Evolutionary conservation across 305 asterid genomes (phyloP).

Genomic region (Coffea humblotiana): DNA sequence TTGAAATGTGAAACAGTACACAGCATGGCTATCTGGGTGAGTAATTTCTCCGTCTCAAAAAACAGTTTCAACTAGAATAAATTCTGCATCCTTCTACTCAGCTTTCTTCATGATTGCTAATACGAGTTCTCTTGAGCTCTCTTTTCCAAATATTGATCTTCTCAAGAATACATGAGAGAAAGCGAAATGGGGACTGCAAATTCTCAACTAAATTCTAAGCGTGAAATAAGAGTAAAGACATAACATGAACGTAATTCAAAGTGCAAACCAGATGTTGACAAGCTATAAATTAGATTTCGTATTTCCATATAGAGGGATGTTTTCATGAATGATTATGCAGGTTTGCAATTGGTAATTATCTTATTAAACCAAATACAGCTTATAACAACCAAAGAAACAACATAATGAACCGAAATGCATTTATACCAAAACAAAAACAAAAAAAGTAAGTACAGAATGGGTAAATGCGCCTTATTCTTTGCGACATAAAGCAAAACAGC

Average conservation of each 20-base stretch:
- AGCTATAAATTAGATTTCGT: neutral
- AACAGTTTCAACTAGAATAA: no score
- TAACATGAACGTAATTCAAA: neutral
- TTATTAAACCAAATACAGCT: neutral
- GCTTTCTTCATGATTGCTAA: neutral
- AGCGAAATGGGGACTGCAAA: neutral
- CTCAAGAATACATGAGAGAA: neutral
- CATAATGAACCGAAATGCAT: neutral
- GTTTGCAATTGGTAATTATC: neutral
- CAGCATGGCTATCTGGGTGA: neutral
- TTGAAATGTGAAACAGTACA: neutral
- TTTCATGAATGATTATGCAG: neutral
- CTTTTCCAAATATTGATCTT: neutral
- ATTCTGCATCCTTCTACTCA: neutral
- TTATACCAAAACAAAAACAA: neutral
- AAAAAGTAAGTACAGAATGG: neutral
- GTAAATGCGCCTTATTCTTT: neutral
- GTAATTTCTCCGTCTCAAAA: neutral
- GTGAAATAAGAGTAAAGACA: neutral
- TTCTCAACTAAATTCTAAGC: neutral
- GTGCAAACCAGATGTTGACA: neutral
- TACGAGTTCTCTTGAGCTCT: neutral
- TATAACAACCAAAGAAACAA: neutral
- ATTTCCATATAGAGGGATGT: neutral
- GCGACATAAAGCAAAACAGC: slow-evolving; percentile 6